Evolutionary conservation across 2,329 filamentous ascomycete species (phyloP).

Genomic region (Hypomyces perniciosus): DNA sequence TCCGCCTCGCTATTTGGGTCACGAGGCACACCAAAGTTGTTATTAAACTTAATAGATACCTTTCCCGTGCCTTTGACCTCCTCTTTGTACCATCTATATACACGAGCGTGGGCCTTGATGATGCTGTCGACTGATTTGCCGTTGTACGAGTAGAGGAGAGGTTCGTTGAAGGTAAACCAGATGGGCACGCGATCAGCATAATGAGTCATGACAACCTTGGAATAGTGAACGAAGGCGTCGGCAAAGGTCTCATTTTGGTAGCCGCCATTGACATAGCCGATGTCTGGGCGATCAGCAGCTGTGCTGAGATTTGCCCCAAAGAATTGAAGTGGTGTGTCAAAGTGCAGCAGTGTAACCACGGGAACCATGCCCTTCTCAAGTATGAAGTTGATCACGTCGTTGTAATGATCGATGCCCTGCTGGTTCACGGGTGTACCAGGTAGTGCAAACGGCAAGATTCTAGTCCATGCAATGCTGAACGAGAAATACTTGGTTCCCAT

Average conservation of each 20-base stretch:
- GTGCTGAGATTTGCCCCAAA: constrained; percentile 27
- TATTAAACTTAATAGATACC: constrained; percentile 45
- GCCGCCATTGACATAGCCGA: constrained; percentile 35
- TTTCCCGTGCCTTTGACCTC: constrained; percentile 44
- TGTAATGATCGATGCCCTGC: constrained; percentile 46
- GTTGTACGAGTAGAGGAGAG: constrained; percentile 35
- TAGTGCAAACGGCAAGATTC: constrained; percentile 46
- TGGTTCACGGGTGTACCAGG: constrained; percentile 46
- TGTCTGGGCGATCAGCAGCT: constrained; percentile 17
- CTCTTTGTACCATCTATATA: constrained; percentile 49
- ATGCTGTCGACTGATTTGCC: constrained; percentile 34
- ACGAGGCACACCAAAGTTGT: constrained; percentile 45
- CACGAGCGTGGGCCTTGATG: constrained; percentile 42
- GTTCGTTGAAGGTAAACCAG: constrained; percentile 52
- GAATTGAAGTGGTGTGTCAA: constrained; percentile 42
- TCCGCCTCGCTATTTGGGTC: constrained; percentile 34
- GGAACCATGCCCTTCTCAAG: constrained; percentile 45
- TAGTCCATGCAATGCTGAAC: constrained; percentile 47
- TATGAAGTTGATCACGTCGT: constrained; percentile 46
- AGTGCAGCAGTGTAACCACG: constrained; percentile 42
- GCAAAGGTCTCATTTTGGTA: constrained; percentile 41
- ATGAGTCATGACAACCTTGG: constrained; percentile 45
- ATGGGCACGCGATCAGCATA: constrained; percentile 45
- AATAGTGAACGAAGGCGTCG: constrained; percentile 48
- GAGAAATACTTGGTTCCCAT: constrained; percentile 47